phyloP scores from a whole-genome alignment of 257 asterid species.

The Petunia secreta region DNA sequence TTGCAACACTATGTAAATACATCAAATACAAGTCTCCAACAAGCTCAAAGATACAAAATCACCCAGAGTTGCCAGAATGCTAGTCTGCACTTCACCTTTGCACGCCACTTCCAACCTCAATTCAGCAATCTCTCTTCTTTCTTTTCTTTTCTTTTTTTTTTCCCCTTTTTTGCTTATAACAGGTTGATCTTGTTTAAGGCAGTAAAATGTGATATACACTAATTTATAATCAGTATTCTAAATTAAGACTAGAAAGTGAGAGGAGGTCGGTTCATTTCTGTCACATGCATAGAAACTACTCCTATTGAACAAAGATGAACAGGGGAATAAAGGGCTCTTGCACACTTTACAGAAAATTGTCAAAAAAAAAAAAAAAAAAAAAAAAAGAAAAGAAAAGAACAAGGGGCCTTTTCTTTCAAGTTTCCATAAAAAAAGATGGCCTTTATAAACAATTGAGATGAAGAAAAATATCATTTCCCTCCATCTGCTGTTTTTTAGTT shows the following conservation, averaged over 20 bases:
- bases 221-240: background rate
- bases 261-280: background rate
- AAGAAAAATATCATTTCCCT: background rate
- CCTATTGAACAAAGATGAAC: background rate
- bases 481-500: background rate
- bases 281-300: background rate
- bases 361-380: background rate
- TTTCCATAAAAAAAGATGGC: conserved; percentile 3
- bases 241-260: conserved; percentile 4
- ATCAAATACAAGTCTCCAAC: conserved; percentile 11
- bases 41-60: background rate
- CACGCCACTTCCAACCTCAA: conserved; percentile 16
- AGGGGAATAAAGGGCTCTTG: conserved; percentile 3
- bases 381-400: background rate
- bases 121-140: background rate
- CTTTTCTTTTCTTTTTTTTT: background rate
- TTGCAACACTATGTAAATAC: conserved; percentile 5
- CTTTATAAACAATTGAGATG: background rate
- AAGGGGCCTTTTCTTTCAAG: background rate
- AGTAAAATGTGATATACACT: background rate
- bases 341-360: conserved; percentile 11
- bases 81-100: background rate
- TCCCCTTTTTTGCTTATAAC: background rate
- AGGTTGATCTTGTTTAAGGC: background rate
- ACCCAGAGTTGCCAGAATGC: background rate